Evolutionary conservation across 2,329 filamentous ascomycete genomes (phyloP), one percentile per base, ranked within the genome.

Genomic region (Xylariales sp.): DNA sequence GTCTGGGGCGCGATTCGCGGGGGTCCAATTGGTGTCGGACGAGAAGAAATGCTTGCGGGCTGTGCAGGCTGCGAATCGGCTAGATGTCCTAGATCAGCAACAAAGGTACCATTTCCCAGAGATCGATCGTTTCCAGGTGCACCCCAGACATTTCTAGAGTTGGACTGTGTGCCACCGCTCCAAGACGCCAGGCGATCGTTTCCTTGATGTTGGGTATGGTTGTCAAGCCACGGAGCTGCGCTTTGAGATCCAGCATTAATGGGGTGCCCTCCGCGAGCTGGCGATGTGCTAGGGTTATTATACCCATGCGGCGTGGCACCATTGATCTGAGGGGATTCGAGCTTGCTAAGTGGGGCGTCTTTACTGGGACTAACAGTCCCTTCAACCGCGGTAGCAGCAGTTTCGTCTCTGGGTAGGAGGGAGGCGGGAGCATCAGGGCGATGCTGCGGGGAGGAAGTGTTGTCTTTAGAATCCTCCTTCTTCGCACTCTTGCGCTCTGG

Each of bases 91-190:
- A 83, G 68, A 47, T 80, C 77, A 11, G 77, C 70, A 40, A 76
- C 79, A 52, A 90, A 90, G 1, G 84, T 88, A 29, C 85, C 85
- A 56, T 90, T 90, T 4, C 85, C 85, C 15, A 90, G 78, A 10
- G 78, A 81, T 38, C 81, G 74, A 47, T 86, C 81, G 49, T 76
- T 82, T 38, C 78, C 78, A n/a, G 81, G 82, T 29, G 83, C 78
- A 14, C 81, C 85, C 85, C 85, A 90, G 14, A 89, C 82, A 53
- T 83, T 87, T 33, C 74, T 69, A 11, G 69, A 58, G 10, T 65
- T 46, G 30, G 67, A 62, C 33, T 70, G 72, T 25, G 62, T 55
- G 15, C 56, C 55, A 19, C 63, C 52, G 19, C 63, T 63, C 77
- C 78, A 81, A 2, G 69, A 61, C 10, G 69, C 56, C 37, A 69